Evolutionary conservation across 208 protist species (phyloP), one percentile per base, ranked within the genome.

Genomic region (Acanthamoeba royreba): DNA sequence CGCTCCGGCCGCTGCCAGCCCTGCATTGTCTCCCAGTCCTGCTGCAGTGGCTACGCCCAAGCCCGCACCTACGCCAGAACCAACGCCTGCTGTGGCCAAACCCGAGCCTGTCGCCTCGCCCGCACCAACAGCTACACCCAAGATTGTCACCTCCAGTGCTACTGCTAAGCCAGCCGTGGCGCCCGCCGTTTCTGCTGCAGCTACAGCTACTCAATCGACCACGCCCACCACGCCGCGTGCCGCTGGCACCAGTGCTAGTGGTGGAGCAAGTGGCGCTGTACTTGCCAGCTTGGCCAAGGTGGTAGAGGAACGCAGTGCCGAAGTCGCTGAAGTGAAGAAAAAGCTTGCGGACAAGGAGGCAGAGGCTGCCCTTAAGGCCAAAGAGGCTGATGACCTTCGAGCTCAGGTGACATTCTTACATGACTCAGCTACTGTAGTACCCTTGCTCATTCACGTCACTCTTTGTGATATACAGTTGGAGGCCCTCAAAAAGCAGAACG

Each of bases 251-350:
- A 49, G 38, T 22, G 43, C 35, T n/a, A 43, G 35, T 42, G 35
- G 72, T 11, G 72, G 43, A 83, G 43, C 35, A 33, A 52, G 45
- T 35, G 77, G 77, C 4, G 46, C 46, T n/a, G 77, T 86, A 7
- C 46, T 86, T 31, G 77, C 77, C 1, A 86, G 46, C 77, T 42
- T 86, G 42, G 77, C 77, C 77, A 86, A 86, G 46, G 77, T 55
- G 11, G 46, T 86, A 5, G 77, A 86, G 31, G 77, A 86, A 22
- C 42, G 46, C 19, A 58, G 45, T 28, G 46, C 42, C 45, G 46
- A 86, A 28, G 31, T 86, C 22, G 38, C 42, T 31, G 77, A 86
- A 45, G 45, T 86, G 31, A 47, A 86, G 46, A 55, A 58, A 45
- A 86, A 86, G 77, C 77, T 86, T n/a, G 46, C 40, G 28, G 77